Evolutionary conservation across 192 early-diverging fungal genomes (phyloP).

Genomic region (Backusella sp.): DNA sequence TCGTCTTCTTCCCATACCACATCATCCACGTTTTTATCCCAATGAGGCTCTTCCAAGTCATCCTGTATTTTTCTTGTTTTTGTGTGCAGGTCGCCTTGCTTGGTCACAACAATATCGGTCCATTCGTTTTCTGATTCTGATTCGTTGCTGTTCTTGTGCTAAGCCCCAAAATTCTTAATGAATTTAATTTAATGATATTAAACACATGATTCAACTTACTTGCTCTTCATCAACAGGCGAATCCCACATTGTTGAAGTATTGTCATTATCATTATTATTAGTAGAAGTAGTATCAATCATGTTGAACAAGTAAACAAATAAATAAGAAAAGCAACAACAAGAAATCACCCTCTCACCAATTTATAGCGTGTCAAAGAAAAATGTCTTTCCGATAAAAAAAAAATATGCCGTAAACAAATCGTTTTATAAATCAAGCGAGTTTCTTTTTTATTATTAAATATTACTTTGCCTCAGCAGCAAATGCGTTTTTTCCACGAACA

Average conservation of each 20-base stretch:
- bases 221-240: not conserved
- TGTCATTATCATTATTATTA: not conserved
- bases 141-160: not conserved
- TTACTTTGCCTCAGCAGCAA: conserved; percentile 9
- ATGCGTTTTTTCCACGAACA: conserved; percentile 3
- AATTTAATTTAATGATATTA: not conserved
- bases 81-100: not conserved
- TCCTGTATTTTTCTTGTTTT: conserved; percentile 1
- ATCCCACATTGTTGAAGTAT: not conserved
- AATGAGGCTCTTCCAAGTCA: conserved; percentile 8
- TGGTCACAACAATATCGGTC: not conserved
- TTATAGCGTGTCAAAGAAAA: not conserved
- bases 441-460: not conserved
- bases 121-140: conserved; percentile 12
- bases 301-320: not conserved
- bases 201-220: not conserved
- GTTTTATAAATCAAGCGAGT: not conserved
- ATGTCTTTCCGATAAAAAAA: conserved; percentile 11
- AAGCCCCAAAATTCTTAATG: not conserved
- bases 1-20: not conserved
- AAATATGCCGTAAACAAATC: not conserved
- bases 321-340: not conserved
- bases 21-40: not conserved
- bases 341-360: not conserved
- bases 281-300: not conserved